These are phyloP conservation scores for Hymenoscyphus albidus DNA, from an alignment of 2,329 filamentous ascomycete genomes.

Conservation along the genomic window DNA sequence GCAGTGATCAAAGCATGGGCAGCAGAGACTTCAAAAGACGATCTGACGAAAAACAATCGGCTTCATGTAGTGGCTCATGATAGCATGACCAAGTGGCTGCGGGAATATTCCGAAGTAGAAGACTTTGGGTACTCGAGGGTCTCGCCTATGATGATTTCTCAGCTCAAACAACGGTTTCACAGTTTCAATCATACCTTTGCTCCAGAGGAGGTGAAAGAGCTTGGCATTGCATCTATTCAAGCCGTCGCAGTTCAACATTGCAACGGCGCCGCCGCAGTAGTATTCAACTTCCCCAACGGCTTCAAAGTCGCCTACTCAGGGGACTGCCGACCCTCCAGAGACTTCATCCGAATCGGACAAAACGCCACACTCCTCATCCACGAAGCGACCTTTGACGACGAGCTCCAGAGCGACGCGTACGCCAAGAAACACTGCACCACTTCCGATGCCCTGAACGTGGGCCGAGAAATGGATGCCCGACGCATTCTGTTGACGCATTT, in stretches of 20 bases:
- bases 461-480: constrained; percentile 71
- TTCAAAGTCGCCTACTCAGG: constrained; percentile 92
- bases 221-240: constrained; percentile 64
- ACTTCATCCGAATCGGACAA: constrained; percentile 67
- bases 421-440: constrained; percentile 92
- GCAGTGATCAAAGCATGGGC: constrained; percentile 82
- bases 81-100: constrained; percentile 71
- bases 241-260: constrained; percentile 74
- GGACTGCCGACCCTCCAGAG: constrained; percentile 75
- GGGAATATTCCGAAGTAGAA: constrained; percentile 76
- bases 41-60: constrained; percentile 37
- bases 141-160: constrained; percentile 23
- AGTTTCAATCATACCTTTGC: constrained; percentile 35
- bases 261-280: constrained; percentile 69
- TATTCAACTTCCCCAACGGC: constrained; percentile 71
- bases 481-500: constrained; percentile 89
- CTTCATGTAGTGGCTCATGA: constrained; percentile 66
- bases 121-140: constrained; percentile 64
- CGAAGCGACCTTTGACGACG: constrained; percentile 94
- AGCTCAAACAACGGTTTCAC: constrained; percentile 1
- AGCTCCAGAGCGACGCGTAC: constrained; percentile 69
- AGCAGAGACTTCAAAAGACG: constrained; percentile 43
- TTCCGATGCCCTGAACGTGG: constrained; percentile 76
- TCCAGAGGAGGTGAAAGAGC: constrained; percentile 43
- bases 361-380: constrained; percentile 84